Evolutionary conservation across 352 stramenopile species (phyloP), one percentile per base, ranked within the genome.

Genomic region (Phytophthora sansomeana): DNA sequence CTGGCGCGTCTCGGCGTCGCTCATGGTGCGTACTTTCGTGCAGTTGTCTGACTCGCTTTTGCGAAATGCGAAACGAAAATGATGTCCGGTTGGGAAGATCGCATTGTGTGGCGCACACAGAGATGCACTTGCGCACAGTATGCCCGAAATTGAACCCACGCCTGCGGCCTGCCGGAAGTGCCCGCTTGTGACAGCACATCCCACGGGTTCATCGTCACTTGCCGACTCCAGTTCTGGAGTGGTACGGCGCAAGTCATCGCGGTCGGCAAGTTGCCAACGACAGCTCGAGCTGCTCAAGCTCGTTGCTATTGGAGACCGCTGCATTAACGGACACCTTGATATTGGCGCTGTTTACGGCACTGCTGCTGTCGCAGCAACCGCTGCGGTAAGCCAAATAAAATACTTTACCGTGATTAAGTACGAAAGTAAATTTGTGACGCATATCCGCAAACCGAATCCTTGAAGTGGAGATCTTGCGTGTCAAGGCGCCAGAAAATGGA

Each of bases 1-100:
- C 49, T 75, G 67, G 24, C 48, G 55, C n/a, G n/a, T n/a, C 19
- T 64, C 47, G 36, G 53, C 33, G 58, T 60, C 58, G 33, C 52
- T 68, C 60, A 63, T 63, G 24, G 52, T 30, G 55, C 36, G 58
- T 59, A 17, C 42, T 39, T 38, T 9, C 56, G 43, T 47, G 24
- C n/a, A 24, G 39, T 46, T 17, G 14, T 60, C 56, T 63, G 56
- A 58, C 49, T 71, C 42, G 30, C 41, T n/a, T 59, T 72, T 58
- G 19, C 39, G 28, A 41, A 51, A 60, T 35, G 58, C 41, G 41
- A 60, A 67, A 63, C 50, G 49, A 68, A 68, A 58, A 46, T 28
- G 39, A 46, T 46, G 39, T 46, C 17, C 24, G 14, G 43, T 24
- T 6, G 43, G 13, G 44, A 26, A 52, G 26, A 16, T 7, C n/a